phyloP scores from a whole-genome alignment of 352 stramenopile species.

The Pythium phragmiticola region DNA sequence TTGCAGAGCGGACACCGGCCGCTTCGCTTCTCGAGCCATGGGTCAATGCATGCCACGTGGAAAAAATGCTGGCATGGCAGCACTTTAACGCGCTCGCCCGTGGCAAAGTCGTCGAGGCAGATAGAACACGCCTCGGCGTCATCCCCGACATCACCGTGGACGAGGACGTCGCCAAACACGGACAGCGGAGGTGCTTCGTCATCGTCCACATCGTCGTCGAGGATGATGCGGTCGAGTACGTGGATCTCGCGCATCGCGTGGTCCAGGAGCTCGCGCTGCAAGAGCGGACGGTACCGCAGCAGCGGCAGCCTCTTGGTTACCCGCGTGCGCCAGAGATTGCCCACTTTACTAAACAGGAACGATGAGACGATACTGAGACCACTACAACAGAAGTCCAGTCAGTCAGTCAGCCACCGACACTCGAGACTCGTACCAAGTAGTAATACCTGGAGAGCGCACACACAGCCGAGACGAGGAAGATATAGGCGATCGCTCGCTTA shows the following conservation, averaged over 20 bases:
- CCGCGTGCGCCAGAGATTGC: constrained; percentile 42
- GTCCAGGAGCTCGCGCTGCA: constrained; percentile 26
- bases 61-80: constrained; percentile 87
- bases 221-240: constrained; percentile 25
- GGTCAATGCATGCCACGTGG: constrained; percentile 84
- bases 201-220: constrained; percentile 28
- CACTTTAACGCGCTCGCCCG: constrained; percentile 35
- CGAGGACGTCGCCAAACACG: background rate
- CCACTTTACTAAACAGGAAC: constrained; percentile 59
- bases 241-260: constrained; percentile 16
- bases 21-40: constrained; percentile 79
- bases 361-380: constrained; percentile 70
- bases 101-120: constrained; percentile 73
- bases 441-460: constrained; percentile 66
- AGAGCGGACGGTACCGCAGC: constrained; percentile 30
- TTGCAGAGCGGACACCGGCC: constrained; percentile 84
- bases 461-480: constrained; percentile 77
- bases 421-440: background rate
- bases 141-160: background rate
- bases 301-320: constrained; percentile 45
- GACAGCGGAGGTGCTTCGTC: background rate
- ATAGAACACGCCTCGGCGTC: constrained; percentile 63
- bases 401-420: too few relatives aligned
- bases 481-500: constrained; percentile 70
- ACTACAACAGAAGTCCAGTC: constrained; percentile 21